phyloP scores from a whole-genome alignment of 176 grass and related monocot species.

The Cenchrus americanus region DNA sequence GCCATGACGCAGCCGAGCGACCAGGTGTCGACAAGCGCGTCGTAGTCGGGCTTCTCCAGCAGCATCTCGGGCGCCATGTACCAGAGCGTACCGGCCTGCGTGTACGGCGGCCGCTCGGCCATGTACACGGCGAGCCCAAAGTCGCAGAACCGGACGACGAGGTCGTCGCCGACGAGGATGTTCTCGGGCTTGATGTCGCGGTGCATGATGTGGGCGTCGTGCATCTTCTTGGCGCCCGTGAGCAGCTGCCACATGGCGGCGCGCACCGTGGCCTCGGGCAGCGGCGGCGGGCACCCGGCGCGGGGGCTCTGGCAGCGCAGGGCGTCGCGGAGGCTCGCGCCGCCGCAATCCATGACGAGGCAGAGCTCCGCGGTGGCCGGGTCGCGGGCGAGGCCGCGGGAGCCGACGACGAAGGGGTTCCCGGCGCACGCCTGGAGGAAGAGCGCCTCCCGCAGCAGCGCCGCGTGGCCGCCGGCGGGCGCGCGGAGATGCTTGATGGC shows the following conservation, averaged over 20 bases:
- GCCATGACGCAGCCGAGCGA: neutral
- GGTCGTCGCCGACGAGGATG: conserved; percentile 24
- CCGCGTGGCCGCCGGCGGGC: too few relatives aligned
- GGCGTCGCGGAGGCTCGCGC: neutral
- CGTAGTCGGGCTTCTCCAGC: neutral
- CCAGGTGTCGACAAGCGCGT: neutral
- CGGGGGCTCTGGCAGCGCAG: neutral
- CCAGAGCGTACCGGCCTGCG: neutral
- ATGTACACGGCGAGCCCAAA: neutral
- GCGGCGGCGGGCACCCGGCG: neutral
- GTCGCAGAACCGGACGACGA: neutral
- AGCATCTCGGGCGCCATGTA: neutral
- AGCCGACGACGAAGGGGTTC: neutral
- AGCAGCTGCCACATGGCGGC: conserved; percentile 7
- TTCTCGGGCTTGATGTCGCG: conserved; percentile 46
- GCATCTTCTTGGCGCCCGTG: conserved; percentile 3
- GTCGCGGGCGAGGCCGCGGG: neutral
- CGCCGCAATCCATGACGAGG: neutral
- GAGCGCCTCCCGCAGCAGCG: neutral
- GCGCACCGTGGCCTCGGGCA: neutral
- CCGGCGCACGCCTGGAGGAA: neutral
- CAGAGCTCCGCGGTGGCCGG: neutral
- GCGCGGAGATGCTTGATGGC: neutral
- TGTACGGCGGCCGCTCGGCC: neutral
- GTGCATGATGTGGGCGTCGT: conserved; percentile 29